Percentiles rank a stretch among this genome's conserved stretches.
Evolutionary conservation across 2,329 filamentous ascomycete species (phyloP).

Genomic region (Sarocladiaceae sp.): DNA sequence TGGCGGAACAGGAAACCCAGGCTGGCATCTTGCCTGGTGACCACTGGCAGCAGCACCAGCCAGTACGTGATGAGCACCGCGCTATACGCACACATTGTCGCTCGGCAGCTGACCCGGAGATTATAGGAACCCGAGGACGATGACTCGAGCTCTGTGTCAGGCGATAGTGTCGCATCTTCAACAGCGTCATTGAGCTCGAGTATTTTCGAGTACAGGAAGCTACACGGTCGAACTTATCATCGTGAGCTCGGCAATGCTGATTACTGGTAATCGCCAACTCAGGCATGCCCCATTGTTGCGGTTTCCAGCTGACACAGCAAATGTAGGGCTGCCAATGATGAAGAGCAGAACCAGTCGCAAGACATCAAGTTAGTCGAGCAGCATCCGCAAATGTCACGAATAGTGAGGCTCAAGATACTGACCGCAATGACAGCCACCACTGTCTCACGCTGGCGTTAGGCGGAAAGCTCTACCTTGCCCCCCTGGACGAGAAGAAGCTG

Average conservation of each 20-base stretch:
- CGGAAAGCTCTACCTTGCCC: slow-evolving; percentile 13
- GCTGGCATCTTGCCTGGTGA: background rate
- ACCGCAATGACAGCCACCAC: slow-evolving; percentile 16
- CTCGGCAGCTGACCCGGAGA: background rate
- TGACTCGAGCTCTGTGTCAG: background rate
- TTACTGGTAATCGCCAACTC: slow-evolving; percentile 16
- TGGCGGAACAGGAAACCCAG: background rate
- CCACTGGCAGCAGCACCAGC: background rate
- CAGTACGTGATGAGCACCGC: background rate
- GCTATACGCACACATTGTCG: background rate
- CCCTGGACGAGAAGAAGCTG: slow-evolving; percentile 8
- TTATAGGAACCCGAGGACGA: background rate
- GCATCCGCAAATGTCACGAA: too few species aligned
- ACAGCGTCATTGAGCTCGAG: slow-evolving; percentile 24
- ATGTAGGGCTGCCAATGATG: slow-evolving; percentile 25
- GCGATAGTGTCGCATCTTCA: slow-evolving; percentile 10
- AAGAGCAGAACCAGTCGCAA: slow-evolving; percentile 22
- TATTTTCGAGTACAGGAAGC: slow-evolving; percentile 23
- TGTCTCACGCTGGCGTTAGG: slow-evolving; percentile 17
- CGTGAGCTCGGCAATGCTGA: slow-evolving; percentile 18
- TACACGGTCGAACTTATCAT: slow-evolving; percentile 26
- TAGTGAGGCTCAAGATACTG: background rate
- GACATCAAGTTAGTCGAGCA: slow-evolving; percentile 23
- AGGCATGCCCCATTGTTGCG: background rate
- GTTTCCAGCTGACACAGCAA: background rate